phyloP scores from a whole-genome alignment of 768 basidiomycete species.

The Clitopilus hobsonii region DNA sequence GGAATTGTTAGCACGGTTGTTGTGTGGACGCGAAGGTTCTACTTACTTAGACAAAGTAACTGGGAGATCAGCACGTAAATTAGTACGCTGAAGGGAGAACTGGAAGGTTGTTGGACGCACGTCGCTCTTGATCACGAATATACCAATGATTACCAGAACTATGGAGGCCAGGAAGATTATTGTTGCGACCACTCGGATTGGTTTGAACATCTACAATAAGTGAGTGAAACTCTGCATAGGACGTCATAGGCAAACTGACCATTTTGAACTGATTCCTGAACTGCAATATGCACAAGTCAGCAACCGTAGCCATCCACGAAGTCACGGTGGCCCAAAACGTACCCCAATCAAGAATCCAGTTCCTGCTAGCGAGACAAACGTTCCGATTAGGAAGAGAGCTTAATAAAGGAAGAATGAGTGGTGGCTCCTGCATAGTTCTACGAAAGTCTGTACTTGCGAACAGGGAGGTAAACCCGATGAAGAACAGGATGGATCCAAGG shows the following conservation, averaged over 20 bases:
- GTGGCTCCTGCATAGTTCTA: not conserved
- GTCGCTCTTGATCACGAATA: conserved; percentile 70
- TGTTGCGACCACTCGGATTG: conserved; percentile 80
- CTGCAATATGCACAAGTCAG: conserved; percentile 31
- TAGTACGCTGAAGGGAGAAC: not conserved
- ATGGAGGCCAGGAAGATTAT: conserved; percentile 76
- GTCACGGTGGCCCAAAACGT: too few relatives aligned
- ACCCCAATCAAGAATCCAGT: conserved; percentile 92
- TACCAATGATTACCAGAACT: conserved; percentile 78
- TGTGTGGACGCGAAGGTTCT: not conserved
- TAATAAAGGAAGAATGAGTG: conserved; percentile 5
- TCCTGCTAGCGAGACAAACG: conserved; percentile 75
- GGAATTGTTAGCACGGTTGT: conserved; percentile 7
- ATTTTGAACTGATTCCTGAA: conserved; percentile 79
- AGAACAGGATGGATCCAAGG: conserved; percentile 72
- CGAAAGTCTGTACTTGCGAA: not conserved
- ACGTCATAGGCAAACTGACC: conserved; percentile 32
- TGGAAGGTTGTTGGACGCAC: conserved; percentile 31
- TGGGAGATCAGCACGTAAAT: conserved; percentile 17
- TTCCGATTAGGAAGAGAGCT: conserved; percentile 85
- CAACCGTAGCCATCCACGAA: too few relatives aligned
- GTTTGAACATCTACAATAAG: conserved; percentile 82
- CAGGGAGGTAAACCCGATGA: conserved; percentile 56
- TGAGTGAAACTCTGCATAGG: not conserved
- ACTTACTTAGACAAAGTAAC: conserved; percentile 68